Percentiles rank a stretch among this genome's conserved stretches.
Evolutionary conservation across 768 basidiomycete genomes (phyloP).

Genomic region (Chalciporus chontae): DNA sequence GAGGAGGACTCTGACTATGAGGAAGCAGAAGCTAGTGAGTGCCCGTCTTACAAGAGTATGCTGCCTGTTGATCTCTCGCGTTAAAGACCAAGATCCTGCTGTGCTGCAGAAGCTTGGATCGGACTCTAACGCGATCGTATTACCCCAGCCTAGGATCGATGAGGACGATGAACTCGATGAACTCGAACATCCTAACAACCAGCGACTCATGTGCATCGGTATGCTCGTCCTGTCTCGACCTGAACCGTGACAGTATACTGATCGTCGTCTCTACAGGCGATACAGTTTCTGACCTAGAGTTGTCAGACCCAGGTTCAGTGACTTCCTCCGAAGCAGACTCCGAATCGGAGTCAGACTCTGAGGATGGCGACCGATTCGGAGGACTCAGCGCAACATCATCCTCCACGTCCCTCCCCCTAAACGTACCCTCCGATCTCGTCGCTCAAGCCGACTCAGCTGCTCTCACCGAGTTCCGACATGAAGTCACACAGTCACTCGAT

Average conservation of each 20-base stretch:
- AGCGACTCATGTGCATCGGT: slow-evolving; percentile 77
- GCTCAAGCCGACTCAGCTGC: slow-evolving; percentile 41
- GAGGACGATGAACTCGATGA: slow-evolving; percentile 63
- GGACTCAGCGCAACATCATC: slow-evolving; percentile 41
- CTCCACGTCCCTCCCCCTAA: slow-evolving; percentile 43
- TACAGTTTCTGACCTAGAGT: slow-evolving; percentile 55
- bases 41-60: not conserved
- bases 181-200: slow-evolving; percentile 63
- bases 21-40: slow-evolving; percentile 63
- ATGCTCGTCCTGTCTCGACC: slow-evolving; percentile 2
- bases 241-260: not conserved
- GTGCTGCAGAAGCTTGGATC: slow-evolving; percentile 53
- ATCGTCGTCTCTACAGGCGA: slow-evolving; percentile 41
- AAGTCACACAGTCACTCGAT: slow-evolving; percentile 82
- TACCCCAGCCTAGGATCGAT: slow-evolving; percentile 62
- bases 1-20: slow-evolving; percentile 62
- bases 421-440: slow-evolving; percentile 35
- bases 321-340: slow-evolving; percentile 50
- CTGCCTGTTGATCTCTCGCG: slow-evolving; percentile 1
- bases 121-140: slow-evolving; percentile 74
- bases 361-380: slow-evolving; percentile 39
- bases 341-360: slow-evolving; percentile 37
- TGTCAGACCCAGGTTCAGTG: slow-evolving; percentile 56
- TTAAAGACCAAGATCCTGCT: slow-evolving; percentile 46
- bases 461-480: slow-evolving; percentile 68